Percentiles rank a stretch among this genome's conserved stretches.
Conservation (phyloP, 805 yeast genomes). For the Metschnikowia kofuensis region DNA sequence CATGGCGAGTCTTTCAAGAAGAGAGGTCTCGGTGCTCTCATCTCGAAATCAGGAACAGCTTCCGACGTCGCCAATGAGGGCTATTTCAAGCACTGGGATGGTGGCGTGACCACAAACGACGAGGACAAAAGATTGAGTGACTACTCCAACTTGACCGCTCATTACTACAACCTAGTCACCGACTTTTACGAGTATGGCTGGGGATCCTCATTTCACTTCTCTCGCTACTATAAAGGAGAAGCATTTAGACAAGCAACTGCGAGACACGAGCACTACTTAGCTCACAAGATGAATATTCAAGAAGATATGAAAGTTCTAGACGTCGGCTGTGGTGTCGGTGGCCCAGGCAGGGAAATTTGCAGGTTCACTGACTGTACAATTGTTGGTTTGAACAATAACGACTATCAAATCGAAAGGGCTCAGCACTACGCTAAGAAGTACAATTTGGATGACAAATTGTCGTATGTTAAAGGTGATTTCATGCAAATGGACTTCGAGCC, state of each 20-base stretch:
- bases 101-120: slow-evolving; percentile 71
- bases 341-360: slow-evolving; percentile 95
- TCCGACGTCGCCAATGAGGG: slow-evolving; percentile 82
- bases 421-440: slow-evolving; percentile 68
- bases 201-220: slow-evolving; percentile 98
- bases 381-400: slow-evolving; percentile 94
- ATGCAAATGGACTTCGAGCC: slow-evolving; percentile 98
- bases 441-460: slow-evolving; percentile 68
- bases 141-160: slow-evolving; percentile 88
- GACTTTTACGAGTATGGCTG: slow-evolving; percentile 99
- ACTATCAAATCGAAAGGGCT: slow-evolving; percentile 93
- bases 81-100: slow-evolving; percentile 97
- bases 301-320: slow-evolving; percentile 87
- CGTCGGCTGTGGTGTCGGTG: slow-evolving; percentile 99
- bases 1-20: slow-evolving; percentile 75
- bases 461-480: slow-evolving; percentile 94
- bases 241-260: slow-evolving; percentile 93
- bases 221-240: slow-evolving; percentile 91
- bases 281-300: slow-evolving; percentile 75
- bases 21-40: slow-evolving; percentile 73
- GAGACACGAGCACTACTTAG: slow-evolving; percentile 94
- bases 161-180: slow-evolving; percentile 94
- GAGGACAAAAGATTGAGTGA: slow-evolving; percentile 74
- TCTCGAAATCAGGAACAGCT: slow-evolving; percentile 66
- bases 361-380: slow-evolving; percentile 85